Conservation (phyloP, 2,329 filamentous ascomycete genomes). For the Xylariaceae sp. region DNA sequence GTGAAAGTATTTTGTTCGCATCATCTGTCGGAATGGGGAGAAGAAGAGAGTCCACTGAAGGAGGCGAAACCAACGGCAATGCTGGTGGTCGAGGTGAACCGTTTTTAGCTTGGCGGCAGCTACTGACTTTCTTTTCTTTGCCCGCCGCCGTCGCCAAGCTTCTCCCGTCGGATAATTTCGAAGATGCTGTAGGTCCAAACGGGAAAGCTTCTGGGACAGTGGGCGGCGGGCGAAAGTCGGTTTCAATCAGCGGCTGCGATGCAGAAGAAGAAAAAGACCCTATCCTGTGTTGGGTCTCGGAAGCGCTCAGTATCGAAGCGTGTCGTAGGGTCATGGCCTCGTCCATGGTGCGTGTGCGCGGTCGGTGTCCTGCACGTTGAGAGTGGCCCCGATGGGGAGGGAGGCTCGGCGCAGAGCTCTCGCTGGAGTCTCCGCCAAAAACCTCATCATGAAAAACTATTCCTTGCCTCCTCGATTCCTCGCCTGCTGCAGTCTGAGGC, state of each 20-base stretch:
- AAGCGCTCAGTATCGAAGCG: slow-evolving; percentile 30
- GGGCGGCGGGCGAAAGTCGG: slow-evolving; percentile 37
- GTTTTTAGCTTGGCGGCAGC: slow-evolving; percentile 51
- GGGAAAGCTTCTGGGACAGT: slow-evolving; percentile 40
- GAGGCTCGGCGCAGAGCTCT: slow-evolving; percentile 42
- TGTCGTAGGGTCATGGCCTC: slow-evolving; percentile 44
- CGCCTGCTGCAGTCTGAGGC: slow-evolving; percentile 42
- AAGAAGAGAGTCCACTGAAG: slow-evolving; percentile 56
- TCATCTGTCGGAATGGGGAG: slow-evolving; percentile 59
- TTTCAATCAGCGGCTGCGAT: slow-evolving; percentile 48
- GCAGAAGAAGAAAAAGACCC: slow-evolving; percentile 60
- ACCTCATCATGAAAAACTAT: slow-evolving; percentile 58
- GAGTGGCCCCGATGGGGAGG: slow-evolving; percentile 30
- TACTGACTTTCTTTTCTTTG: slow-evolving; percentile 45
- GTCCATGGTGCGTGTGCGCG: slow-evolving; percentile 56
- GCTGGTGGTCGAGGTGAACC: slow-evolving; percentile 48
- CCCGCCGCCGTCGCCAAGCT: slow-evolving; percentile 11
- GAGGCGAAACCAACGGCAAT: slow-evolving; percentile 51
- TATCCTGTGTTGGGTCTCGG: slow-evolving; percentile 57
- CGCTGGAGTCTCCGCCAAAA: slow-evolving; percentile 46
- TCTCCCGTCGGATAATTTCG: slow-evolving; percentile 35
- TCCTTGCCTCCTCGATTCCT: slow-evolving; percentile 49
- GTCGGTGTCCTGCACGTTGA: slow-evolving; percentile 35
- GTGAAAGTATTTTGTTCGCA: slow-evolving; percentile 63
- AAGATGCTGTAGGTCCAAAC: slow-evolving; percentile 37